Percentiles rank a stretch among this genome's conserved stretches.
phyloP scores from a whole-genome alignment of 176 grass and related monocot species.

The Musa schizocarpa region DNA sequence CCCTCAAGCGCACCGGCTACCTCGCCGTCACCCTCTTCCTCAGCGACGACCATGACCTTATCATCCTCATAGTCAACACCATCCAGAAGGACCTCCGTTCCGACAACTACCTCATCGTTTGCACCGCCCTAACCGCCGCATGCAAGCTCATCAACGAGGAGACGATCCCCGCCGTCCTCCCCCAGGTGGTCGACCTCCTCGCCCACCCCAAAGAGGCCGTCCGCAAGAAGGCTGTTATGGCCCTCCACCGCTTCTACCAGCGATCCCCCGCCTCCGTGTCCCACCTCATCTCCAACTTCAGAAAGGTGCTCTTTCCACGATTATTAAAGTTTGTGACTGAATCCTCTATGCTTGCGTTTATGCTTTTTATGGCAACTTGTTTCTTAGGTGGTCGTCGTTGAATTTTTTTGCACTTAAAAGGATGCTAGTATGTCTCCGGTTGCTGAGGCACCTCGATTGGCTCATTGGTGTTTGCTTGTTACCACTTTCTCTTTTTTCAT shows the following conservation, averaged over 20 bases:
- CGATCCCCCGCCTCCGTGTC: constrained; percentile 68
- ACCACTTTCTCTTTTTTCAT: not conserved
- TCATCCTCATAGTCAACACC: constrained; percentile 97
- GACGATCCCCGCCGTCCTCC: constrained; percentile 87
- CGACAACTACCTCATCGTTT: constrained; percentile 87
- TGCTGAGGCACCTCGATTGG: not conserved
- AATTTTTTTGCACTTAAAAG: not conserved
- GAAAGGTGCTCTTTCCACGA: constrained; percentile 41
- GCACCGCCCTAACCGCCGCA: constrained; percentile 65
- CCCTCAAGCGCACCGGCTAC: constrained; percentile 92
- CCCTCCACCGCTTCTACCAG: constrained; percentile 93
- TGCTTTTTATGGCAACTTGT: not conserved
- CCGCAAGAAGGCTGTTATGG: constrained; percentile 97
- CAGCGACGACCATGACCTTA: constrained; percentile 89
- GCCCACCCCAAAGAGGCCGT: constrained; percentile 82
- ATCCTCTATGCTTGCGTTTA: not conserved
- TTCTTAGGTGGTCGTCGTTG: not conserved
- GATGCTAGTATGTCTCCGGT: not conserved
- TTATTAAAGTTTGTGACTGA: not conserved
- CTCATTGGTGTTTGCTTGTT: too few species aligned
- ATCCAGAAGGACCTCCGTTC: constrained; percentile 99
- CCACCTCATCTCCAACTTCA: constrained; percentile 91
- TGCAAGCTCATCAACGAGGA: constrained; percentile 93
- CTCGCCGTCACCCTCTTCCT: constrained; percentile 96
- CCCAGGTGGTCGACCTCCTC: constrained; percentile 88